A percentile compares a stretch with the other conserved stretches of the same genome.
phyloP scores from a whole-genome alignment of 495 filamentous ascomycete species.

The Penicillium silybi region DNA sequence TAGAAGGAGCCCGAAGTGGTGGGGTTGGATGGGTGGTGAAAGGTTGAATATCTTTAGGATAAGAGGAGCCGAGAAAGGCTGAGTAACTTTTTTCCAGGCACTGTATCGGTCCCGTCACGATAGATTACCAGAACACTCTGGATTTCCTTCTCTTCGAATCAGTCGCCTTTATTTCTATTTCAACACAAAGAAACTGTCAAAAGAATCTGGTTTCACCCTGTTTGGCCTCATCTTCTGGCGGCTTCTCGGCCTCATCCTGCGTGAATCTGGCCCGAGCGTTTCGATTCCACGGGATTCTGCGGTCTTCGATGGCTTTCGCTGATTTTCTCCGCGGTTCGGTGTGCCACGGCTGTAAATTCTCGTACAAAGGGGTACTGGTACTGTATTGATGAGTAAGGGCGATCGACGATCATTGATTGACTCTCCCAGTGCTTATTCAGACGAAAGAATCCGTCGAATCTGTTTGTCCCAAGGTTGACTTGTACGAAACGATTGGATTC shows the following conservation, averaged over 20 bases:
- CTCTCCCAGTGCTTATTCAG: not conserved
- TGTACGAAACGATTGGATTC: too few relatives aligned
- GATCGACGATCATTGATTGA: not conserved
- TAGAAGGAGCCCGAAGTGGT: slow-evolving; percentile 1
- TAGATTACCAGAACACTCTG: slow-evolving; percentile 17
- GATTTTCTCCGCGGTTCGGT: slow-evolving; percentile 22
- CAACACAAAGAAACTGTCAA: not conserved
- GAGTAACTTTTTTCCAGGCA: slow-evolving; percentile 30
- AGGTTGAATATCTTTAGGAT: slow-evolving; percentile 17
- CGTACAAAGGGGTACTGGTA: not conserved
- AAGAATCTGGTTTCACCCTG: not conserved
- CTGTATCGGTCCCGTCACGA: slow-evolving; percentile 12
- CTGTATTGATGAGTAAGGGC: slow-evolving; percentile 8
- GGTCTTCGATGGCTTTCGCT: slow-evolving; percentile 33
- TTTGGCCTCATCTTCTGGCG: slow-evolving; percentile 15
- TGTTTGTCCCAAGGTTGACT: not conserved
- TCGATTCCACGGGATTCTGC: slow-evolving; percentile 29
- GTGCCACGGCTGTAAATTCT: not conserved
- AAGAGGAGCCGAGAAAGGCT: slow-evolving; percentile 22
- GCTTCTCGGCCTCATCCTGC: slow-evolving; percentile 13
- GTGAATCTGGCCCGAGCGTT: slow-evolving; percentile 32
- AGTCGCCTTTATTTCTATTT: not conserved
- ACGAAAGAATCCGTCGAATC: too few relatives aligned
- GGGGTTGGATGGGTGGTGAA: not conserved
- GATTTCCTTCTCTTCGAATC: slow-evolving; percentile 6